Evolutionary conservation across 2,329 filamentous ascomycete species (phyloP), one percentile per base, ranked within the genome.

Genomic region (Pseudonectria foliicola): DNA sequence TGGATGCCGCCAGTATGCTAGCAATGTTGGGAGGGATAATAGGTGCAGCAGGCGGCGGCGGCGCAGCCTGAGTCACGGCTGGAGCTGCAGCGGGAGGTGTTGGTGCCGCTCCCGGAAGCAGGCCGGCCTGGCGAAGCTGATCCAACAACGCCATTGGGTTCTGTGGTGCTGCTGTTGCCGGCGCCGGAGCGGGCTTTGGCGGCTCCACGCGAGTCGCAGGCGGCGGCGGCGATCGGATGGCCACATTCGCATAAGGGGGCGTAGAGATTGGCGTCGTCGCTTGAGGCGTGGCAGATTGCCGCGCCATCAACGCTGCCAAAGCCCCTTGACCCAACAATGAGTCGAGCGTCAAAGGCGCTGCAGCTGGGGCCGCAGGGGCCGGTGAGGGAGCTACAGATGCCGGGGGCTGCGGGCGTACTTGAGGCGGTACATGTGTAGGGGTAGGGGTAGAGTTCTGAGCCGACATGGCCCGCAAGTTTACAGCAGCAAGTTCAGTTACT

Each of bases 401-500:
- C 41, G 55, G 49, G 21, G 53, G 45, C 31, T 57, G 46, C 34
- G 56, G 49, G 39, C 50, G 52, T 40, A 55, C 50, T 42, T 48
- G 49, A 32, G 52, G 45, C 34, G 43, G 44, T 46, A 54, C 52
- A 36, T 48, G 53, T 41, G 59, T 53, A 46, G 56, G 58, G 52
- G 57, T 51, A 51, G 59, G 62, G 55, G 60, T 61, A 52, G 57
- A 48, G 43, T 55, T 57, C 52, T 62, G 66, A 54, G 61, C 58
- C 53, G 62, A 57, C 44, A 60, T 49, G 34, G 70, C 69, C 60
- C 68, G 71, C 60, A 77, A 68, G 55, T 72, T 73, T 75, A 75
- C 64, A 70, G 77, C 55, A 61, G 60, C 75, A 60, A 95, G 74
- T 61, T 80, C 78, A 60, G 82, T 79, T 61, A 95, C 80, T 73